Conservation (phyloP, 768 basidiomycete genomes). For the Boletus tylopilopsis region DNA sequence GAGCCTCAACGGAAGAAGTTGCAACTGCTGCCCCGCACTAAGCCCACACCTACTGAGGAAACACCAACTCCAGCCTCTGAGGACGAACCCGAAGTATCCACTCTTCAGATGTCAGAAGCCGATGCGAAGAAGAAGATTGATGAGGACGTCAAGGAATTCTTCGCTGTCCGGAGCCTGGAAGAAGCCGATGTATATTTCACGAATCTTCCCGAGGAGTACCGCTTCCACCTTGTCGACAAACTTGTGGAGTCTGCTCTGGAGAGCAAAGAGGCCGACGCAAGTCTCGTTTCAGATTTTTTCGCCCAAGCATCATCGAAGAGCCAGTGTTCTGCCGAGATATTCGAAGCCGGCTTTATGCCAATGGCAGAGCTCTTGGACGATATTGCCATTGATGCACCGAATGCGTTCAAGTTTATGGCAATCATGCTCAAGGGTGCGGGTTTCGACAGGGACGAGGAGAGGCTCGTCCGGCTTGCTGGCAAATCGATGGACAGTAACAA, state of each 20-base stretch:
- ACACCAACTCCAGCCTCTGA: constrained; percentile 44
- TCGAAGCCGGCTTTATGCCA: constrained; percentile 72
- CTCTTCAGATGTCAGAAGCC: constrained; percentile 55
- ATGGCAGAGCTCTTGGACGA: constrained; percentile 82
- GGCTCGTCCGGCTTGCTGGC: constrained; percentile 50
- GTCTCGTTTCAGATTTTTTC: constrained; percentile 77
- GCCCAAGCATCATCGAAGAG: constrained; percentile 54
- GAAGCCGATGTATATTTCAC: constrained; percentile 89
- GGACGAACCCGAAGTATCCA: constrained; percentile 43
- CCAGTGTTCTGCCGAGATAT: constrained; percentile 52
- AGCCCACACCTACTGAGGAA: constrained; percentile 48
- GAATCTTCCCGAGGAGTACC: constrained; percentile 61
- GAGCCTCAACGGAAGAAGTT: constrained; percentile 68
- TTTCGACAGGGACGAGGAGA: constrained; percentile 55
- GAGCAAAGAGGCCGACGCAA: constrained; percentile 76
- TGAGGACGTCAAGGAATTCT: constrained; percentile 86
- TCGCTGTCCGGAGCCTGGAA: constrained; percentile 74
- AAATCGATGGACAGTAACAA: constrained; percentile 61
- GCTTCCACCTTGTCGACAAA: constrained; percentile 66
- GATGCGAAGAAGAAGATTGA: constrained; percentile 72
- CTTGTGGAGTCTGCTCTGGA: constrained; percentile 73
- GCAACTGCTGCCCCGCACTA: constrained; percentile 75
- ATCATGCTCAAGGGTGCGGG: constrained; percentile 68
- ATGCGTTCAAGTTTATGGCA: constrained; percentile 74
- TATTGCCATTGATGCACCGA: constrained; percentile 85